Evolutionary conservation across 345 rosid species (phyloP).

Genomic region (Eucalyptus victrix): DNA sequence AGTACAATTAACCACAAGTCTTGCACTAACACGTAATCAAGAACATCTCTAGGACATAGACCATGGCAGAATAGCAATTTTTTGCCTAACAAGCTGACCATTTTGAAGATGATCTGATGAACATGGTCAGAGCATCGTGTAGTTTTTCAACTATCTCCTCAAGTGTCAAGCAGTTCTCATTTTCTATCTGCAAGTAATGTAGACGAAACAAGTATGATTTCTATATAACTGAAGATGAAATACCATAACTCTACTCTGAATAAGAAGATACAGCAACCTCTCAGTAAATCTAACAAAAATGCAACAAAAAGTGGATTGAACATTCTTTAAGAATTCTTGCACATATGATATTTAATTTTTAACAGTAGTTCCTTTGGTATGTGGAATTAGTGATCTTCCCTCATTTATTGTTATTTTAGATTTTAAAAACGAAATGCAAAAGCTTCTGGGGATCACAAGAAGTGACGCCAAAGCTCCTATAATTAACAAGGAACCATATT

Average conservation of each 20-base stretch:
- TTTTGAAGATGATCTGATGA: neutral
- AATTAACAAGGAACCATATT: neutral
- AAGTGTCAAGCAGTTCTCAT: neutral
- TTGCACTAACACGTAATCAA: neutral
- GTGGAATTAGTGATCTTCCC: neutral
- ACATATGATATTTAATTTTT: neutral
- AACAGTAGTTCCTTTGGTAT: neutral
- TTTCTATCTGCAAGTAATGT: neutral
- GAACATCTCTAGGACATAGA: neutral
- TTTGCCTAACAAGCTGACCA: neutral
- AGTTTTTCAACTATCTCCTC: neutral
- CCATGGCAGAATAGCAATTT: neutral
- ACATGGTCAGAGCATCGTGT: neutral
- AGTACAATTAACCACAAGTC: neutral
- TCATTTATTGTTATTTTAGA: neutral
- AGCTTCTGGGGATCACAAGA: neutral
- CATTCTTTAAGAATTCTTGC: neutral
- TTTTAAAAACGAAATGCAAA: neutral
- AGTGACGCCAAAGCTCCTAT: neutral
- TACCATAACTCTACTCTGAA: neutral
- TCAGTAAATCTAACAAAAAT: too few relatives aligned
- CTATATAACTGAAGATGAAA: neutral
- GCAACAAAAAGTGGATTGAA: neutral
- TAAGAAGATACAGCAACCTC: neutral
- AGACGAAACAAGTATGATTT: neutral